Percentiles rank a stretch among this genome's conserved stretches.
These are phyloP conservation scores for Leucoagaricus sp. DNA, from an alignment of 1,284 basidiomycete species.

Conservation along the genomic window DNA sequence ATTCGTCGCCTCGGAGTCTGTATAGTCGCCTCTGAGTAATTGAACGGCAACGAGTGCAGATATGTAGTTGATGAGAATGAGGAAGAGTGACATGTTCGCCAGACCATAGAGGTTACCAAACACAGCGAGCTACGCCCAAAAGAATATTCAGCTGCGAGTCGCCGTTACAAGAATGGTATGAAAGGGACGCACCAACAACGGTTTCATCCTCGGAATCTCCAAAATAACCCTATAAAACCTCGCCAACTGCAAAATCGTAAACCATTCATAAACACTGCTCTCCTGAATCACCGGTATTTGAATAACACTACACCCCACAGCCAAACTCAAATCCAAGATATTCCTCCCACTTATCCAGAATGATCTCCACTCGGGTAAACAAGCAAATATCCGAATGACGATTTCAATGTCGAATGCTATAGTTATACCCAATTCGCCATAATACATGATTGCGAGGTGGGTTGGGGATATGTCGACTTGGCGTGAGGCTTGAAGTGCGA, in stretches of 20 bases:
- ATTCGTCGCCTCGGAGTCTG: constrained; percentile 59
- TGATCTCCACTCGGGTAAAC: constrained; percentile 81
- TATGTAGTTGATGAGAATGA: constrained; percentile 88
- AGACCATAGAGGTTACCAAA: constrained; percentile 94
- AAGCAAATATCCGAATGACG: constrained; percentile 69
- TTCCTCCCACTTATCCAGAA: constrained; percentile 79
- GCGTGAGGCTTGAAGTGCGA: constrained; percentile 80
- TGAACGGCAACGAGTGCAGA: constrained; percentile 82
- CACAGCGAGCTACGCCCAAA: constrained; percentile 66
- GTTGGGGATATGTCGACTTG: constrained; percentile 53
- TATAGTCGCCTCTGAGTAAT: constrained; percentile 80
- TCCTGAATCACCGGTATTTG: constrained; percentile 81
- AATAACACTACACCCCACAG: constrained; percentile 77
- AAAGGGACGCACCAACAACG: constrained; percentile 59
- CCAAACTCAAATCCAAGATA: constrained; percentile 82
- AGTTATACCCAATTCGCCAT: constrained; percentile 81
- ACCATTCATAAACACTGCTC: constrained; percentile 81
- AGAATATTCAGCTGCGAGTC: constrained; percentile 15
- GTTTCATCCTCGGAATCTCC: constrained; percentile 84
- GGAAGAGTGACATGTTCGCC: constrained; percentile 92
- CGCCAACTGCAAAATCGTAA: constrained; percentile 87
- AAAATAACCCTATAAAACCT: constrained; percentile 95
- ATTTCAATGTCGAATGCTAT: constrained; percentile 91
- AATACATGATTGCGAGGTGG: constrained; percentile 54
- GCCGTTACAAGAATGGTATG: constrained; percentile 12